Conservation (phyloP, 2,329 filamentous ascomycete species). For the Arthrobotrys conoides region DNA sequence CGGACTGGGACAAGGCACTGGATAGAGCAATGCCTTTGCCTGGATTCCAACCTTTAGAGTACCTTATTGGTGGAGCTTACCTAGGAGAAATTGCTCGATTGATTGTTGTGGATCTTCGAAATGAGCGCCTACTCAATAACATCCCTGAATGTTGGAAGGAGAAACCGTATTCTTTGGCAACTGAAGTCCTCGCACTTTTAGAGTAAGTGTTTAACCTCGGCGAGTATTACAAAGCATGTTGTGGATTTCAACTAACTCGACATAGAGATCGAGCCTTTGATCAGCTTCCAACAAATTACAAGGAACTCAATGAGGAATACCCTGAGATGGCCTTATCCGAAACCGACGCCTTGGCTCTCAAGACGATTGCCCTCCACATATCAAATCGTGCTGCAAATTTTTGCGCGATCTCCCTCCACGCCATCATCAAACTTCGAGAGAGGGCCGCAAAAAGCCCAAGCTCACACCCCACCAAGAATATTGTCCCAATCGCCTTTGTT, state of each 20-base stretch:
- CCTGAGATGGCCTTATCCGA: slow-evolving; percentile 27
- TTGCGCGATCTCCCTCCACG: slow-evolving; percentile 55
- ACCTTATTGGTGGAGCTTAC: slow-evolving; percentile 77
- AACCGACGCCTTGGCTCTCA: slow-evolving; percentile 32
- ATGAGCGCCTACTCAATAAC: background rate
- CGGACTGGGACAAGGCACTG: slow-evolving; percentile 74
- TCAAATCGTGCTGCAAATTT: slow-evolving; percentile 51
- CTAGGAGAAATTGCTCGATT: slow-evolving; percentile 75
- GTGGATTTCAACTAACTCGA: background rate
- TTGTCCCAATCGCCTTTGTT: slow-evolving; percentile 53
- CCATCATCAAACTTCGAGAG: slow-evolving; percentile 51
- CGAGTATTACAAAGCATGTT: background rate
- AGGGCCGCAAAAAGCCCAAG: slow-evolving; percentile 12
- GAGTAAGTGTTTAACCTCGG: slow-evolving; percentile 32
- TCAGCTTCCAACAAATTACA: slow-evolving; percentile 32
- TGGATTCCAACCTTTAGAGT: slow-evolving; percentile 75
- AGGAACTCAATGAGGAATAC: slow-evolving; percentile 19
- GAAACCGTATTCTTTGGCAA: slow-evolving; percentile 33
- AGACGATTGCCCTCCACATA: slow-evolving; percentile 44
- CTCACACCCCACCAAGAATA: slow-evolving; percentile 18
- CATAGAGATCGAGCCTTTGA: background rate
- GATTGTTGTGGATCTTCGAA: slow-evolving; percentile 22
- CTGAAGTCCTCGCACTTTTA: slow-evolving; percentile 48
- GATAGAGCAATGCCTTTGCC: slow-evolving; percentile 72
- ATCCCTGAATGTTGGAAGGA: slow-evolving; percentile 30